Evolutionary conservation across 495 filamentous ascomycete species (phyloP).

Genomic region (Podospora conica): DNA sequence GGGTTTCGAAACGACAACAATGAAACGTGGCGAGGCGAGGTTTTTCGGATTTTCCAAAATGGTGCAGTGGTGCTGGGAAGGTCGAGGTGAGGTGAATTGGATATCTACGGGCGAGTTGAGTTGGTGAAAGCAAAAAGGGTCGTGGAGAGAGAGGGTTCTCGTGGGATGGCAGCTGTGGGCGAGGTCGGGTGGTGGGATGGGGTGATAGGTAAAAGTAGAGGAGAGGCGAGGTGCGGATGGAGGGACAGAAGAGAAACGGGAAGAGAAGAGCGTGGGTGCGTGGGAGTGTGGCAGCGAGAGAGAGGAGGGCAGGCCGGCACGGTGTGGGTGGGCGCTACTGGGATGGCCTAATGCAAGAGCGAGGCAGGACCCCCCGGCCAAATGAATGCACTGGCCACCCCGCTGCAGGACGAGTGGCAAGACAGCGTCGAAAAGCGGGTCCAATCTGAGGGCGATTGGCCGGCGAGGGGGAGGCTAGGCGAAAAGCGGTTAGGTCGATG

Average conservation of each 20-base stretch:
- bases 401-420: slow-evolving; percentile 29
- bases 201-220: slow-evolving; percentile 29
- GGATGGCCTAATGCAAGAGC: slow-evolving; percentile 33
- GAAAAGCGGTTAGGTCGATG: slow-evolving; percentile 15
- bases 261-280: slow-evolving; percentile 38
- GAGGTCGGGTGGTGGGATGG: slow-evolving; percentile 22
- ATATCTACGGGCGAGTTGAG: slow-evolving; percentile 6
- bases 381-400: slow-evolving; percentile 31
- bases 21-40: slow-evolving; percentile 17
- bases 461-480: slow-evolving; percentile 10
- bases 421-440: slow-evolving; percentile 24
- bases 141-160: slow-evolving; percentile 8
- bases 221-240: slow-evolving; percentile 27
- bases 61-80: neutral
- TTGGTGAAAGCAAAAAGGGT: slow-evolving; percentile 8
- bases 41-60: neutral
- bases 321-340: slow-evolving; percentile 23
- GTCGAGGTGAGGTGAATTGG: slow-evolving; percentile 1
- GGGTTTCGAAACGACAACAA: slow-evolving; percentile 30
- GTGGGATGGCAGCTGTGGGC: slow-evolving; percentile 14
- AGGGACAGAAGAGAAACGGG: slow-evolving; percentile 34
- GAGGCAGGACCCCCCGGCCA: slow-evolving; percentile 32
- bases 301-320: slow-evolving; percentile 4
- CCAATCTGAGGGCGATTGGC: slow-evolving; percentile 20
- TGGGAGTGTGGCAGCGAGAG: slow-evolving; percentile 21